These are phyloP conservation scores for Pugionium cornutum DNA, from an alignment of 345 rosid species.

Conservation along the genomic window DNA sequence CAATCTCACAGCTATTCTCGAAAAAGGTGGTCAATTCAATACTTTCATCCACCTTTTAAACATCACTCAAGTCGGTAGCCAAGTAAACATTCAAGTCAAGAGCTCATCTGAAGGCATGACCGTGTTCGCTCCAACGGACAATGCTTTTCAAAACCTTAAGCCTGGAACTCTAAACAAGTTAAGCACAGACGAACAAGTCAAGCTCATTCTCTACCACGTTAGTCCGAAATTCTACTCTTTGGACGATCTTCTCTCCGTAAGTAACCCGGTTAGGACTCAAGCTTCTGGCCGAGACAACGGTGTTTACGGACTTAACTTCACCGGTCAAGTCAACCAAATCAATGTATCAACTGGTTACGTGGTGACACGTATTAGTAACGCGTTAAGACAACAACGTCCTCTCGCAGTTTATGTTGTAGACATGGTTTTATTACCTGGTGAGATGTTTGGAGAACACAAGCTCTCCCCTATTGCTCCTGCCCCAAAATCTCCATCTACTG, in stretches of 20 bases:
- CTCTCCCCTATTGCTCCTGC: conserved; percentile 51
- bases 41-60: conserved; percentile 54
- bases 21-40: conserved; percentile 63
- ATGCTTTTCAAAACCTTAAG: conserved; percentile 76
- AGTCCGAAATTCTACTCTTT: conserved; percentile 58
- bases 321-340: conserved; percentile 66
- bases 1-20: conserved; percentile 75
- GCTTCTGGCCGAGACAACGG: conserved; percentile 57
- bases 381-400: conserved; percentile 51
- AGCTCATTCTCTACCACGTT: conserved; percentile 63
- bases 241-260: conserved; percentile 53
- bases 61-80: conserved; percentile 56
- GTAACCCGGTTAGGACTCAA: conserved; percentile 81
- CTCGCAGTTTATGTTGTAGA: conserved; percentile 80
- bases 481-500: conserved; percentile 24
- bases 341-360: conserved; percentile 72
- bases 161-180: conserved; percentile 57
- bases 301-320: conserved; percentile 62
- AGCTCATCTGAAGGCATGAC: conserved; percentile 76
- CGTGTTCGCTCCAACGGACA: conserved; percentile 81
- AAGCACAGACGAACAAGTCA: conserved; percentile 50
- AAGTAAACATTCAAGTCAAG: conserved; percentile 69
- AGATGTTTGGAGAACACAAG: conserved; percentile 52
- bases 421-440: conserved; percentile 70
- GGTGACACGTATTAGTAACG: conserved; percentile 62